Base-by-base conservation (phyloP, 2,329 filamentous ascomycete species). In the Lasiodiplodia sp. region DNA sequence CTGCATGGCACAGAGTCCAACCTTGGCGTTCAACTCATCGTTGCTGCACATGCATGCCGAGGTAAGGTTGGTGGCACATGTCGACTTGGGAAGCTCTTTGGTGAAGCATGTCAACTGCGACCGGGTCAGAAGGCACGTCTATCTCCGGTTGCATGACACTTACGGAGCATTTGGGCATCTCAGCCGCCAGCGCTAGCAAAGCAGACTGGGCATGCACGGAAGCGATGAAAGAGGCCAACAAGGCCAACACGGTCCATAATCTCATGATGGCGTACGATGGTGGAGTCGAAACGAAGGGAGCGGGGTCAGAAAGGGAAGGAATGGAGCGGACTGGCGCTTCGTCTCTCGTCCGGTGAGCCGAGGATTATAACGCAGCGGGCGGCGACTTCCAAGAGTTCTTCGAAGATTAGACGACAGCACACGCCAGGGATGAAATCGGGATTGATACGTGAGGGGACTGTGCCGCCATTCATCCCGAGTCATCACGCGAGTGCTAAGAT, bases 21-120 rank as follows among this genome's bases (percentile, higher is more conserved):
- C 73, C 25, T 73, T 70, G 0, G 69, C 70, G 25, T 77, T 78
- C 34, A 83, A 74, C 2, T 73, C 70, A 1, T 67, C 66, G 69
- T 82, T 76, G 1, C 72, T 77, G 70, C 82, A 84, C 25, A 83
- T 74, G 68, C 82, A 84, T 21, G 74, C 73, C 55, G 40, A 40
- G 23, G 76, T 74, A 66, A 83, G 74, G 4, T 81, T 79, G 1
- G 74, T 69, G 4, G 76, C 72, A 68, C 82, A 83, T 11, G 70
- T 70, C 1, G 81, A 83, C 69, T 75, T 71, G 4, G 76, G 72
- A 23, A 80, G 69, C 2, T 73, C 72, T 28, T 69, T n/a, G 31
- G 49, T 68, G 25, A 75, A 71, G 67, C 74, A 75, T 31, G 57
- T 34, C 44, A 75, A 44, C 74, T 75, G 31, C 3, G 58, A n/a